Conservation (phyloP, 208 protist genomes). For the Leptomonas seymouri region DNA sequence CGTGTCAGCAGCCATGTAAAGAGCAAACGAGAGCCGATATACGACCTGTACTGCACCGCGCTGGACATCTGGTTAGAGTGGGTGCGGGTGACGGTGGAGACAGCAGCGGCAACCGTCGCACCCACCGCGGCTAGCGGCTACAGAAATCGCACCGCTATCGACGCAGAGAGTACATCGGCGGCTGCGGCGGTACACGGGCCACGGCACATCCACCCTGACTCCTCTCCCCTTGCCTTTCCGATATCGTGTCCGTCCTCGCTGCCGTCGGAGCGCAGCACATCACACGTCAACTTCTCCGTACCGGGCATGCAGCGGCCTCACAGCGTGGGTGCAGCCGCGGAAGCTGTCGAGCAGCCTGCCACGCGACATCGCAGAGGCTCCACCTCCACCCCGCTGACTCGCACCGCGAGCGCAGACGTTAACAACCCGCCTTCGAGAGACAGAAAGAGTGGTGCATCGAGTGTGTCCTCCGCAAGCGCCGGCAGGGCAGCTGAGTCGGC, state of each 20-base stretch:
- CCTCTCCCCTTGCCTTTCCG: background rate
- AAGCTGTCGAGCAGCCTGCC: background rate
- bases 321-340: background rate
- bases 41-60: constrained; percentile 20
- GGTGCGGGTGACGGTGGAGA: background rate
- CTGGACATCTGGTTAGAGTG: constrained; percentile 26
- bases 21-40: background rate
- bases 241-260: background rate
- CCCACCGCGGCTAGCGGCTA: background rate
- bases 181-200: background rate
- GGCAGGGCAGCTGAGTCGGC: background rate
- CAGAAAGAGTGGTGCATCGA: background rate
- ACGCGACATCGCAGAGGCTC: background rate
- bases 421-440: background rate
- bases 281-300: constrained; percentile 29
- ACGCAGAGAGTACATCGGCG: background rate
- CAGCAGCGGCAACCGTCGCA: background rate
- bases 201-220: background rate
- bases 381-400: background rate
- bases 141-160: background rate
- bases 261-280: background rate
- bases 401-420: background rate
- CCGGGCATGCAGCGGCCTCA: constrained; percentile 5
- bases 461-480: background rate
- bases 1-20: background rate